Evolutionary conservation across 306 rosid genomes (phyloP), one percentile per base, ranked within the genome.

Genomic region (Corylus americana): DNA sequence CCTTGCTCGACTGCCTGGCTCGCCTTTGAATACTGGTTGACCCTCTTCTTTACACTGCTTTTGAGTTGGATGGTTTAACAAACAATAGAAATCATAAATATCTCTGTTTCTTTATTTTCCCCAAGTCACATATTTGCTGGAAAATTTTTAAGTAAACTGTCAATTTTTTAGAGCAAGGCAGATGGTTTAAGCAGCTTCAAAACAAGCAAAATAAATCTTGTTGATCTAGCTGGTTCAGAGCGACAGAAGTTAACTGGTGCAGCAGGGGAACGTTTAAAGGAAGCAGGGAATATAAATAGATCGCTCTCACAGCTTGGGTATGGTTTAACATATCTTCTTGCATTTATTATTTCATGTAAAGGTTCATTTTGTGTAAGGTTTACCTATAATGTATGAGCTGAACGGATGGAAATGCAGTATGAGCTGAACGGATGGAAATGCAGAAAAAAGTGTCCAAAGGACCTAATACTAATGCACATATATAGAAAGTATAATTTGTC

Each of bases 301-400:
- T 96, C 99, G 55, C 97, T 93, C 81, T 96, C 99, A 66, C 99
- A 96, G 86, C 98, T 96, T 61, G 99, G 99, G 99, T 96, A 95
- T 75, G 90, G 64, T 85, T 73, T 61, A 59, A 12, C 68, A 18
- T 79, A 39, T 75, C 2, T 42, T 29, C 12, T 64, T 44, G 29
- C 20, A 8, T 29, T 7, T 73, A 16, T 54, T 37, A 18, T 31
- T 50, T 71, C 20, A 49, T 49, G 59, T 50, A 4, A 27, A 49
- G 45, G 42, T 71, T 57, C 55, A 71, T 68, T 68, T 68, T 68
- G 25, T 20, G 25, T 42, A 45, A 17, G 27, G 20, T 67, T 39
- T 42, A 7, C 59, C 59, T 12, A n/a, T 7, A 18, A 49, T 9
- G 53, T 11, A 49, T 16, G 4, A 49, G 14, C 53, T 49, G 53